Percentiles rank a stretch among this genome's conserved stretches.
These are phyloP conservation scores for Acanthamoeba royreba DNA, from an alignment of 208 protist species.

Conservation along the genomic window DNA sequence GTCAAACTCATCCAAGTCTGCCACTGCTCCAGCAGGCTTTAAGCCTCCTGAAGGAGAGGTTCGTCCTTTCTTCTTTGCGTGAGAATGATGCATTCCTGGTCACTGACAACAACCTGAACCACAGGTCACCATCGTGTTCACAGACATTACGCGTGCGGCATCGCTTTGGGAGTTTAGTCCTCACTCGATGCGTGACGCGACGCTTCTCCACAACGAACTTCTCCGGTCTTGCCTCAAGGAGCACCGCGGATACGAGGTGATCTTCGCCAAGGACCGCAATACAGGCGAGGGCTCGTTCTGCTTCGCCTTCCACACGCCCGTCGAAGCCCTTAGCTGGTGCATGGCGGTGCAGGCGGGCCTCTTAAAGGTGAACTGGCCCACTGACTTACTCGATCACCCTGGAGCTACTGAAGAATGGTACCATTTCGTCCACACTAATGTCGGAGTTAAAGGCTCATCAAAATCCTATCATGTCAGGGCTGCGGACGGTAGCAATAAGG, in stretches of 20 bases:
- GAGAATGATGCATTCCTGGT: not conserved
- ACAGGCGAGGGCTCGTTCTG: constrained; percentile 27
- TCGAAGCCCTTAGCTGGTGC: not conserved
- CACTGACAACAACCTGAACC: not conserved
- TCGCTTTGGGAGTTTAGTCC: not conserved
- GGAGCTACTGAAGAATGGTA: not conserved
- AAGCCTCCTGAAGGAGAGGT: not conserved
- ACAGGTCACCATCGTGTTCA: constrained; percentile 22
- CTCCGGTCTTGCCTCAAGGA: not conserved
- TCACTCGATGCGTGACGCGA: not conserved
- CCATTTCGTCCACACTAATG: not conserved
- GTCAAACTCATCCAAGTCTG: not conserved
- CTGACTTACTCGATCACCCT: not conserved
- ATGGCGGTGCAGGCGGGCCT: not conserved
- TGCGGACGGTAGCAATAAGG: not conserved
- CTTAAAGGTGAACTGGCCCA: not conserved
- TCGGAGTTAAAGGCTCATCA: not conserved
- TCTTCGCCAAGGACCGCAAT: not conserved
- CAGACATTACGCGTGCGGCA: not conserved
- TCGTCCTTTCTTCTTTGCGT: no score
- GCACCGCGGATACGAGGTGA: constrained; percentile 39
- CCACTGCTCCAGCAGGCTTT: not conserved
- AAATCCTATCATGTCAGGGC: no score
- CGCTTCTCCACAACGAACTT: constrained; percentile 14
- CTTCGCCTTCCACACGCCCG: not conserved